Percentiles rank a stretch among this genome's conserved stretches.
Evolutionary conservation across 2,329 filamentous ascomycete genomes (phyloP).

Genomic region (Arthrobotrys musiformis): DNA sequence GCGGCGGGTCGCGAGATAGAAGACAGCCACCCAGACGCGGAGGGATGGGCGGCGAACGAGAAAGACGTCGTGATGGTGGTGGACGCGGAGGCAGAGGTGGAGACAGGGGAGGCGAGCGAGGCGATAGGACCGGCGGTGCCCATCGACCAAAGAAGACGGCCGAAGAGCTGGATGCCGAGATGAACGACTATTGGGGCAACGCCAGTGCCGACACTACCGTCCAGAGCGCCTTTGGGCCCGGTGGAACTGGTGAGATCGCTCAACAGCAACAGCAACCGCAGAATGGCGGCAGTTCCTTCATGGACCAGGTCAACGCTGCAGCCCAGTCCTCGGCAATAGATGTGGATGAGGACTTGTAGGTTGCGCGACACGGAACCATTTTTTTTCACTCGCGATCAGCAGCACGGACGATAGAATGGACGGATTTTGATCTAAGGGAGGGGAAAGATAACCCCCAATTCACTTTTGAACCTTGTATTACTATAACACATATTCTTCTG

Average conservation of each 20-base stretch:
- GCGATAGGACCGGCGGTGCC: constrained; percentile 62
- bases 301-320: constrained; percentile 21
- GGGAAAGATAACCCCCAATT: background rate
- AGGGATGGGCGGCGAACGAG: constrained; percentile 64
- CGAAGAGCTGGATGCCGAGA: constrained; percentile 93
- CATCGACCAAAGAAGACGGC: constrained; percentile 83
- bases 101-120: constrained; percentile 15
- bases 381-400: background rate
- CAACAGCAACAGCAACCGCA: constrained; percentile 24
- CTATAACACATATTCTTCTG: constrained; percentile 9
- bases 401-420: background rate
- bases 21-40: constrained; percentile 57
- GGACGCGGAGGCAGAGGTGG: constrained; percentile 60
- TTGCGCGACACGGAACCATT: background rate
- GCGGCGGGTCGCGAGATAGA: constrained; percentile 62
- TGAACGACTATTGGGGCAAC: constrained; percentile 85
- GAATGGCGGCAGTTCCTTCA: constrained; percentile 23
- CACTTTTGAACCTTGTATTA: constrained; percentile 5
- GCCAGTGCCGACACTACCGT: constrained; percentile 19
- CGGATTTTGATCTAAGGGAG: background rate
- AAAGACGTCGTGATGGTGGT: constrained; percentile 66
- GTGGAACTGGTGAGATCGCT: constrained; percentile 22
- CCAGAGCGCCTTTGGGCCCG: constrained; percentile 39
- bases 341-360: constrained; percentile 48
- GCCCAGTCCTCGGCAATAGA: constrained; percentile 38